phyloP scores from a whole-genome alignment of 2,329 filamentous ascomycete genomes.

The Trichoderma sp. region DNA sequence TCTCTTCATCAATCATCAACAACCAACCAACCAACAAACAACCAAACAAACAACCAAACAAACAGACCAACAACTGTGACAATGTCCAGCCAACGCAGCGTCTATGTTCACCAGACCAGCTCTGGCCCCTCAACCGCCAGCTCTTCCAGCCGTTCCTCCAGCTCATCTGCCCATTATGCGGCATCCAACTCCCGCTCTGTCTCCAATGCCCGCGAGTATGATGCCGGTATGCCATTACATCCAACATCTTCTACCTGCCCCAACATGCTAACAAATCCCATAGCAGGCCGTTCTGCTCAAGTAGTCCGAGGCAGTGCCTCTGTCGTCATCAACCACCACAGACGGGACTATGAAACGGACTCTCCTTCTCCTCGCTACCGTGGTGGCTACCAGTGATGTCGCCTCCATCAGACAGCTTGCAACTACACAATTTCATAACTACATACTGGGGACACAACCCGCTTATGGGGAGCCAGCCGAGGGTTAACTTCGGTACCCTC shows the following conservation, averaged over 20 bases:
- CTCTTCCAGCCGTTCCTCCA: slow-evolving; percentile 29
- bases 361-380: slow-evolving; percentile 32
- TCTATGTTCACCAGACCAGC: slow-evolving; percentile 34
- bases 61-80: neutral
- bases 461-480: neutral
- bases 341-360: slow-evolving; percentile 29
- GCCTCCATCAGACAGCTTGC: neutral
- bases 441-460: neutral
- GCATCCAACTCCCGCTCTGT: slow-evolving; percentile 29
- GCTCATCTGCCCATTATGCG: slow-evolving; percentile 18
- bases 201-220: slow-evolving; percentile 34
- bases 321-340: slow-evolving; percentile 35
- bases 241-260: neutral
- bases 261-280: slow-evolving; percentile 22
- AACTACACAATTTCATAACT: neutral
- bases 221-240: slow-evolving; percentile 29
- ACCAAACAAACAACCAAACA: neutral
- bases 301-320: slow-evolving; percentile 26
- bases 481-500: neutral
- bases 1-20: neutral
- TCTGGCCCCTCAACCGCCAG: neutral
- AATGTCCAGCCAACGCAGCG: slow-evolving; percentile 19
- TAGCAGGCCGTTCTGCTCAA: slow-evolving; percentile 28
- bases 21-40: neutral
- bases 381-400: neutral